phyloP scores from a whole-genome alignment of 2,329 filamentous ascomycete genomes.

The Phialophora chinensis region DNA sequence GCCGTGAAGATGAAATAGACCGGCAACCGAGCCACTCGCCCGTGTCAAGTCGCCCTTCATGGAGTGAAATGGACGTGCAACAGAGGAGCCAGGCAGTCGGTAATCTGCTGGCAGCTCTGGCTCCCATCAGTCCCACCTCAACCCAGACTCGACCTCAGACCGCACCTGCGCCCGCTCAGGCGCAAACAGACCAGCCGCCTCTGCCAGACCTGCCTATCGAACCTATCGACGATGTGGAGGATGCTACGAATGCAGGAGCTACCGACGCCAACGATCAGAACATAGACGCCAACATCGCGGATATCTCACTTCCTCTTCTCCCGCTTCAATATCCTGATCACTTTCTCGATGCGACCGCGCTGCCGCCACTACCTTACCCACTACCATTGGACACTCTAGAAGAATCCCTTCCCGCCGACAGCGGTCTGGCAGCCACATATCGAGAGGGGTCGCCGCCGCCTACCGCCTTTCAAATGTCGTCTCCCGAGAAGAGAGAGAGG shows the following conservation, averaged over 20 bases:
- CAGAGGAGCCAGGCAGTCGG: slow-evolving; percentile 33
- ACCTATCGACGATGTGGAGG: background rate
- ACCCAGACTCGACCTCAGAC: slow-evolving; percentile 23
- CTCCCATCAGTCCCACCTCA: slow-evolving; percentile 28
- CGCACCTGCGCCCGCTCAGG: slow-evolving; percentile 10
- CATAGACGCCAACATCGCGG: slow-evolving; percentile 6
- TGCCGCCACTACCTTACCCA: slow-evolving; percentile 17
- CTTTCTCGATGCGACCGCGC: slow-evolving; percentile 19
- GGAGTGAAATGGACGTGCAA: slow-evolving; percentile 29
- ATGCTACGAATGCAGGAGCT: slow-evolving; percentile 3
- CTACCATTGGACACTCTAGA: slow-evolving; percentile 18
- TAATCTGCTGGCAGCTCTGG: slow-evolving; percentile 34
- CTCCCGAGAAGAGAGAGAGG: slow-evolving; percentile 34
- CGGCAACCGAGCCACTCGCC: slow-evolving; percentile 10
- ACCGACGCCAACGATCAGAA: background rate
- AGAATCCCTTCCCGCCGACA: slow-evolving; percentile 9
- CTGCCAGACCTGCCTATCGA: slow-evolving; percentile 6
- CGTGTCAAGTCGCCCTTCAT: slow-evolving; percentile 19
- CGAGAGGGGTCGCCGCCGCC: slow-evolving; percentile 27
- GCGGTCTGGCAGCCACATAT: slow-evolving; percentile 6
- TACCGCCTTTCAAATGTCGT: slow-evolving; percentile 25
- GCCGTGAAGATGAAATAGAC: slow-evolving; percentile 26
- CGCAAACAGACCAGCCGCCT: slow-evolving; percentile 2
- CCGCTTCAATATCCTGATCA: slow-evolving; percentile 24
- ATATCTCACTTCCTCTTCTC: slow-evolving; percentile 27